Base-by-base conservation (phyloP, 192 early-diverging fungal species). In the Lunasporangiospora selenospora region DNA sequence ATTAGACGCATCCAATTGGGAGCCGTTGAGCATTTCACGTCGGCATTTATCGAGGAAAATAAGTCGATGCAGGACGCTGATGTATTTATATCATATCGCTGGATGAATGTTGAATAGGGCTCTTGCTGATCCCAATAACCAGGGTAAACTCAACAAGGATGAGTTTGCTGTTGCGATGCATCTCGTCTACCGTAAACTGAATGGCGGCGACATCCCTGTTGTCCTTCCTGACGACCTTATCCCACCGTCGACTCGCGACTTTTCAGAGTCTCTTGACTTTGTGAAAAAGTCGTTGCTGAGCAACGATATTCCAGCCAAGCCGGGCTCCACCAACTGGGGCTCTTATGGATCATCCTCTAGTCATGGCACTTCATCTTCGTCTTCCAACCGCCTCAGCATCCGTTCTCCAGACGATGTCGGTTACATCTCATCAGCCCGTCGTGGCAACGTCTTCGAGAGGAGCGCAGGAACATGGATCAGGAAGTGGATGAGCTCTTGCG, bases 151-250 rank as follows among this genome's bases (percentile, higher is more conserved):
- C 48, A 95, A 97, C 61, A 64, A 87, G 16, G 93, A 97, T 78
- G 97, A 97, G 75, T 99, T 99, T 67, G 89, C 94, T 34, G 92
- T 97, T 10, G 95, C 95, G 21, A 99, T 99, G 97, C 94, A 97
- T 76, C 76, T 99, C 16, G 90, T 97, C 36, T 93, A 97, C 82
- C 77, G 90, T 27, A 94, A 92, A 56, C 78, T 96, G 16, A 90
- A 90, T 46, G 94, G 94, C 6, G 78, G 85, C 21, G 90, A 90
- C 54, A 75, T 99, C 15, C 97, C 97, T 13, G 77, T 78, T 9
- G 80, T 67, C 5, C 65, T 99, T 33, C 95, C 97, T 6, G 76
- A 86, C 9, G 93, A 96, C 39, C 80, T 99, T 31, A 77, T 96
- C 26, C 97, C 97, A 13, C 90, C 93, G 13, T 91, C 91, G 15